Evolutionary conservation across 352 stramenopile genomes (phyloP), one percentile per base, ranked within the genome.

Genomic region (Phytophthora lateralis): DNA sequence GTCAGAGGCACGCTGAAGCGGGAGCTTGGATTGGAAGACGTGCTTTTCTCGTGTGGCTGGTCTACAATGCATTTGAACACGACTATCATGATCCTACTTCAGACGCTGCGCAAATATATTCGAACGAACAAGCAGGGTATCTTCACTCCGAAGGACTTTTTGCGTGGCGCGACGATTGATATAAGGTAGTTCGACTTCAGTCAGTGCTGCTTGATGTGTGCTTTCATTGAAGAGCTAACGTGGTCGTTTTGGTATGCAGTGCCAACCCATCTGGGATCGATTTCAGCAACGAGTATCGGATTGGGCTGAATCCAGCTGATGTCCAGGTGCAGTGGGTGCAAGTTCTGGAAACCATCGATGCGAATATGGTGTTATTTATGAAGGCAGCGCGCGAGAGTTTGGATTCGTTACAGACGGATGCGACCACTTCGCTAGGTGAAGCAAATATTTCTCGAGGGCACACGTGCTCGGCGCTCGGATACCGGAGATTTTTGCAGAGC

Each of bases 291-390:
- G 80, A 88, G 58, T 90, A 87, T 43, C 70, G 60, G 8, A 73
- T 90, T 9, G 62, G 62, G 4, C 50, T 90, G 21, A 88, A 87
- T 35, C 75, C 80, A 3, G 73, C 80, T 0, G 80, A 90, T 52
- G 80, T 90, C 7, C 80, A 78, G 2, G 52, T 88, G 4, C 80
- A 90, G 41, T 90, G 80, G 80, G 54, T 88, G n/a, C 71, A 86
- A 60, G 67, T 86, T 24, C 51, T 90, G 3, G 78, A 88, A 47
- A 69, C 56, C 12, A 63, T 90, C 3, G 80, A 90, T 46, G 54
- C 49, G 1, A 46, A 61, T 8, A 85, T 90, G 76, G 50, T 85
- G 4, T 1, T 43, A n/a, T 77, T 75, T 44, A 88, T 90, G 66
- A 69, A 72, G 6, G 48, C 59, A 18, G 71, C 80, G 1, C 69